Evolutionary conservation across 208 protist genomes (phyloP).

Genomic region (Herpetomonas tarakana): DNA sequence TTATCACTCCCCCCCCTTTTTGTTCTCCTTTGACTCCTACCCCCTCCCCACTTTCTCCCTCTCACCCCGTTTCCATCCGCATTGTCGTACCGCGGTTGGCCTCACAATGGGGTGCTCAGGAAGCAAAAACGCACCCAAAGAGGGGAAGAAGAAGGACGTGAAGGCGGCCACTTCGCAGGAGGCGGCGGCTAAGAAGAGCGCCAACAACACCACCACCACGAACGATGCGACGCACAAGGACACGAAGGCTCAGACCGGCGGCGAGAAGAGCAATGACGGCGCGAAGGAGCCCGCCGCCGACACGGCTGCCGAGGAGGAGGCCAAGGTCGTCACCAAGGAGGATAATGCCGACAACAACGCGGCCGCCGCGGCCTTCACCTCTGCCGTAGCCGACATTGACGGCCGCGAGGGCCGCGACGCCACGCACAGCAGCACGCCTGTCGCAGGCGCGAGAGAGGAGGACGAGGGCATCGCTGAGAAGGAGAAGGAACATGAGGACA

Average conservation of each 20-base stretch:
- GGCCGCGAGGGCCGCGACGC: background rate
- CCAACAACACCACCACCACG: slow-evolving; percentile 4
- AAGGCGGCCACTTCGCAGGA: slow-evolving; percentile 10
- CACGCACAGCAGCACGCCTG: background rate
- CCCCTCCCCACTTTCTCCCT: background rate
- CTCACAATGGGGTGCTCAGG: slow-evolving; percentile 34
- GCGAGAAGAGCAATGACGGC: too few relatives aligned
- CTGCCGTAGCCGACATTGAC: background rate
- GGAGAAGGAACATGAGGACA: background rate
- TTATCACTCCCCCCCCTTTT: too few relatives aligned
- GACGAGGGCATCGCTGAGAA: background rate
- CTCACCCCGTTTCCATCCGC: background rate
- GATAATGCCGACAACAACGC: too few relatives aligned
- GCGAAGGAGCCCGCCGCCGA: slow-evolving; percentile 3
- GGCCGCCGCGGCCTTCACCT: background rate
- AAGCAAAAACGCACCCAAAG: too few relatives aligned
- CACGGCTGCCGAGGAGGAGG: background rate
- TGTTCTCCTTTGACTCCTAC: background rate
- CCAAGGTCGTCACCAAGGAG: background rate
- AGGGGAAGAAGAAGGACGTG: slow-evolving; percentile 15
- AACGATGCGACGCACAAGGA: background rate
- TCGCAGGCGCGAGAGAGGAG: background rate
- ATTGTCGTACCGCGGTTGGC: slow-evolving; percentile 1
- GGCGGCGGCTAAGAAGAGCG: slow-evolving; percentile 3
- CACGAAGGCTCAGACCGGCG: background rate